Base-by-base conservation (phyloP, 2,329 filamentous ascomycete species). In the Penicillium sp. region DNA sequence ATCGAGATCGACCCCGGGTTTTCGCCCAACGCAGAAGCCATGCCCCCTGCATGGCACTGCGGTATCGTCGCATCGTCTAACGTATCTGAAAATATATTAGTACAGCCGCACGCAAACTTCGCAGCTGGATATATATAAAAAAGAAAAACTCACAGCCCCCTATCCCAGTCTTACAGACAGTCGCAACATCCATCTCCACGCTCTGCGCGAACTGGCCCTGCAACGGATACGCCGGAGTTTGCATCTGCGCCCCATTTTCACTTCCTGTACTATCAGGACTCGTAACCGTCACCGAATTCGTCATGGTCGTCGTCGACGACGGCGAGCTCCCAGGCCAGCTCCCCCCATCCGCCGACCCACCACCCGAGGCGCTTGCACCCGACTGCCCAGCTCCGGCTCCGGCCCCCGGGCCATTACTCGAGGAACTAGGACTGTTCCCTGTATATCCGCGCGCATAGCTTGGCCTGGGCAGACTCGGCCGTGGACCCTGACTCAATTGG, bases 221-320 rank as follows among this genome's bases (percentile, higher is more conserved):
- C 41, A 50, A n/a, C 4, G 53, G 49, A 57, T 54, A 51, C 2
- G 31, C 25, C 14, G 20, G 4, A 22, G 20, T 22, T 22, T 44
- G 31, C 16, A 46, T 35, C 44, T 45, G 35, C 13, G 33, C 27
- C 5, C 48, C 53, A 38, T 40, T 53, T 13, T 59, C 60, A 51
- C 60, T 63, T 14, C 56, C 56, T 16, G 58, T 62, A 42, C 61
- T 63, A 48, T 54, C 58, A 4, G 61, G 61, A 46, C 61, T 63
- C 16, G 54, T 58, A 9, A 63, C 51, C 24, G 53, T 55, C 35
- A 40, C 33, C 2, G 61, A 59, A 13, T 47, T 47, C 14, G 60
- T 58, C 50, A 50, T 57, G 0, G 56, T 56, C 5, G 55, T 60
- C 31, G 60, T 45, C 10, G 61, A 63, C 16, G 52, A 54, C 7